A percentile compares a stretch with the other conserved stretches of the same genome.
These are phyloP conservation scores for Lepidium campestre DNA, from an alignment of 441 rosid genomes.

Conservation along the genomic window DNA sequence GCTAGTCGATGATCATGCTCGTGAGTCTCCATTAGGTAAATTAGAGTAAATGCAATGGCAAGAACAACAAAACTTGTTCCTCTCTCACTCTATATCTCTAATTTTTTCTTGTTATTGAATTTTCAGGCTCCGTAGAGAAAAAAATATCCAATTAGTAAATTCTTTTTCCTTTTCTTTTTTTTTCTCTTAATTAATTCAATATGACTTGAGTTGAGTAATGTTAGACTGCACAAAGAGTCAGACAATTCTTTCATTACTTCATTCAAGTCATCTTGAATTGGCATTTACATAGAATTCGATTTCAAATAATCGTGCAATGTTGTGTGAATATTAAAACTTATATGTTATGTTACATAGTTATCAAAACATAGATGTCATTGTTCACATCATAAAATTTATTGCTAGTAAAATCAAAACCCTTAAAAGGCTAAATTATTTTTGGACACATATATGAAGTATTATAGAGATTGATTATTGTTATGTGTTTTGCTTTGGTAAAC, in stretches of 20 bases:
- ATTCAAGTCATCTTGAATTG: too few relatives aligned
- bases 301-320: too few relatives aligned
- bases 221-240: neutral
- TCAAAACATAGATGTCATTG: too few relatives aligned
- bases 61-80: neutral
- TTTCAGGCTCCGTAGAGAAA: constrained; percentile 2
- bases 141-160: constrained; percentile 2
- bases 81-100: neutral
- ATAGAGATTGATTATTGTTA: neutral
- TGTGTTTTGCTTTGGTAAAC: neutral
- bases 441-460: neutral
- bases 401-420: neutral
- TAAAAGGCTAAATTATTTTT: neutral
- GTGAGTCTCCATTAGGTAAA: constrained; percentile 2
- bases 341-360: too few relatives aligned
- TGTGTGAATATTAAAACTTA: too few relatives aligned
- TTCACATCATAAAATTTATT: neutral
- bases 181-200: neutral
- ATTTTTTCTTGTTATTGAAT: neutral
- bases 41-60: neutral
- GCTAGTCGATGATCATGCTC: constrained; percentile 1
- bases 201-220: neutral
- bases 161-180: neutral
- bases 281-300: too few relatives aligned
- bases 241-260: too few relatives aligned